phyloP scores from a whole-genome alignment of 2,329 filamentous ascomycete species.

The Colletotrichum sp. region DNA sequence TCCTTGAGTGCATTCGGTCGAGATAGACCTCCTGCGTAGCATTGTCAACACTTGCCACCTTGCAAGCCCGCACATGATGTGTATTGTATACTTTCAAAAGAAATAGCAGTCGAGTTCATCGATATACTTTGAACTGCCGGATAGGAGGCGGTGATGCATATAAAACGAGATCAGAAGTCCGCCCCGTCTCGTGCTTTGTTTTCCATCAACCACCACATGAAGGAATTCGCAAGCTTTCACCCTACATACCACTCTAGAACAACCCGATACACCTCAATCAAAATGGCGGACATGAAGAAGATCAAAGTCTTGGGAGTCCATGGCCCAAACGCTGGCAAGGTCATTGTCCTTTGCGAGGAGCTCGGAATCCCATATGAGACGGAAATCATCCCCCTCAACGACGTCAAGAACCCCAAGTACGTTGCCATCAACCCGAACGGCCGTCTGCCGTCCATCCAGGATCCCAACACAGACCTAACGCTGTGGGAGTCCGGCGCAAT shows the following conservation, averaged over 20 bases:
- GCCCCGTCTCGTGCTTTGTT: background rate
- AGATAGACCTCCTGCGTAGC: background rate
- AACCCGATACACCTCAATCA: background rate
- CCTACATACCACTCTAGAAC: background rate
- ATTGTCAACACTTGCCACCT: background rate
- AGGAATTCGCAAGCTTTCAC: background rate
- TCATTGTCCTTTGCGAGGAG: background rate
- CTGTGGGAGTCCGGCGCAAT: slow-evolving; percentile 28
- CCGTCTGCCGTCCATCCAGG: background rate
- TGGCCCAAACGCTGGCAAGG: background rate
- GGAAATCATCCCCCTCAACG: background rate
- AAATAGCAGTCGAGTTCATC: background rate
- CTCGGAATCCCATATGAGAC: background rate
- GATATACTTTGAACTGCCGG: background rate
- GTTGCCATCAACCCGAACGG: background rate
- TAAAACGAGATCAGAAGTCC: background rate
- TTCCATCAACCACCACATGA: background rate
- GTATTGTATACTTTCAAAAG: background rate
- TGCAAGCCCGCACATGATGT: background rate
- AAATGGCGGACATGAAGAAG: background rate
- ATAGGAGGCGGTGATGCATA: background rate
- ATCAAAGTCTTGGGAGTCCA: background rate
- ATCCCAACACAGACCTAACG: slow-evolving; percentile 24
- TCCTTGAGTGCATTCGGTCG: background rate
- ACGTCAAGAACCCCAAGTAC: background rate